Evolutionary conservation across 192 early-diverging fungal genomes (phyloP), one percentile per base, ranked within the genome.

Genomic region (Spizellomyces sp.): DNA sequence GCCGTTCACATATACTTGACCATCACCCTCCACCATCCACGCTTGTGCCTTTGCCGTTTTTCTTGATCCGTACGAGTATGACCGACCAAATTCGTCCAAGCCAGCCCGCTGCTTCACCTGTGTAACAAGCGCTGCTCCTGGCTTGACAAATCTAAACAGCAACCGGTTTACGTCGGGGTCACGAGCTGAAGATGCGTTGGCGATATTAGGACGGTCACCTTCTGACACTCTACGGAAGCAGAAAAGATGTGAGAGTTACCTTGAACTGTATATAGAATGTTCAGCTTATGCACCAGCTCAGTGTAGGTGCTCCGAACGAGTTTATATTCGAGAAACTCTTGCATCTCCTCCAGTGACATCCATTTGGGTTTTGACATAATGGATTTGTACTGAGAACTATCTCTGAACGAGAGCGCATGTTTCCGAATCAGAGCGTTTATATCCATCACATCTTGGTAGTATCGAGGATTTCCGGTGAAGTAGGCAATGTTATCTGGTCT

Each of bases 391-490:
- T 76, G 68, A 15, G 74, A 45, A 50, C 79, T 74, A 22, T 76
- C 72, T 15, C 52, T 65, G 62, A 81, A 69, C 14, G 17, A 64
- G 22, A 78, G 46, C 41, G 73, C 60, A 52, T 79, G 66, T 45
- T 82, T 75, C 9, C 78, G 52, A 60, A 84, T 78, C 43, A 90
- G 76, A 5, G 74, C 71, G 73, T 92, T 90, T 19, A 95, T 64
- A 4, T 84, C 83, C 43, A 90, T 86, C 8, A 96, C 63, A n/a
- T 90, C 75, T 44, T 90, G 86, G 74, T 89, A 89, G 82, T 91
- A 95, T 48, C 81, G 79, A 52, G 88, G 89, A 80, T 93, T 94
- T 0, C 90, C 89, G 43, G 93, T 95, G 71, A 98, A 98, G 80
- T 95, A 98, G 8, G 94, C 91, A 9, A 62, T 14, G 48, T 61